Evolutionary conservation across 306 rosid species (phyloP).

Genomic region (Herpetospermum pedunculosum): DNA sequence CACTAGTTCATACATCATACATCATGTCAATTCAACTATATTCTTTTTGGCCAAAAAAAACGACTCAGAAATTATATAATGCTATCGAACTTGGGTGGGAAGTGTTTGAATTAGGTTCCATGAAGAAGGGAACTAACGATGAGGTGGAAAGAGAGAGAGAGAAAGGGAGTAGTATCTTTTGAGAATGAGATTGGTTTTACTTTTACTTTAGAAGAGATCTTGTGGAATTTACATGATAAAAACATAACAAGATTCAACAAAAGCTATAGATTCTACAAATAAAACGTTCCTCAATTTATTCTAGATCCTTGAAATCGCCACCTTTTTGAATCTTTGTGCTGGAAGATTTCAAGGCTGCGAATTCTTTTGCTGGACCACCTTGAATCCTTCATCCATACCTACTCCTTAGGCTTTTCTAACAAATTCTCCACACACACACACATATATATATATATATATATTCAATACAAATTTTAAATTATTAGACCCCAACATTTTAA

Average conservation of each 20-base stretch:
- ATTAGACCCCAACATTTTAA: too few relatives aligned
- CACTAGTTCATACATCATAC: too few relatives aligned
- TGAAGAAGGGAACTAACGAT: background rate
- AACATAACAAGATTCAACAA: background rate
- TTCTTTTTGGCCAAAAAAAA: too few relatives aligned
- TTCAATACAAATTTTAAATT: too few relatives aligned
- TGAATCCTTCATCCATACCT: background rate
- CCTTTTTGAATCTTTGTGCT: slow-evolving; percentile 7
- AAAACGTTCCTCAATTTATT: background rate
- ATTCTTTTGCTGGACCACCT: background rate
- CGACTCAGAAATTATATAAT: too few relatives aligned
- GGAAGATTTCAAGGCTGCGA: background rate
- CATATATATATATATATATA: too few relatives aligned
- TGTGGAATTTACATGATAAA: background rate
- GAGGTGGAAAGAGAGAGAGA: background rate
- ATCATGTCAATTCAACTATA: too few relatives aligned
- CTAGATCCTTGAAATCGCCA: background rate
- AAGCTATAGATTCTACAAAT: slow-evolving; percentile 3
- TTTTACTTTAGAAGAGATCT: background rate
- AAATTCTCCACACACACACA: too few relatives aligned
- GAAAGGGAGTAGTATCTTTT: background rate
- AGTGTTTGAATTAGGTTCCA: background rate
- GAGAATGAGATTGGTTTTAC: background rate
- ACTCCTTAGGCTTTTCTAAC: background rate
- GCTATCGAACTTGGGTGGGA: background rate